These are phyloP conservation scores for Salicornia ramosissima DNA, from an alignment of 148 eudicot species.

Conservation along the genomic window DNA sequence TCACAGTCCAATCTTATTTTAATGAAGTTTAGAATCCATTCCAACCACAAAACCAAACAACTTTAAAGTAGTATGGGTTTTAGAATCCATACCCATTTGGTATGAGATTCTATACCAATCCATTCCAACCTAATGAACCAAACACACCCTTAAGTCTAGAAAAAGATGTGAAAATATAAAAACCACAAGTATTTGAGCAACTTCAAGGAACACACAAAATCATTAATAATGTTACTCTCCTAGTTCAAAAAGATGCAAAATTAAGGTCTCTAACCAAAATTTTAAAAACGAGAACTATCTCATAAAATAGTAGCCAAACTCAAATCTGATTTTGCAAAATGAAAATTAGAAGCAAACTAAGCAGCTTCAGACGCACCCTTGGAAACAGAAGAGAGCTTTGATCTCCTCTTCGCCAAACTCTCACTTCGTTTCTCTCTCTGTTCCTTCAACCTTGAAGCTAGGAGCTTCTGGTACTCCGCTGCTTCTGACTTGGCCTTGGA, in stretches of 20 bases:
- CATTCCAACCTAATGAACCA: no score
- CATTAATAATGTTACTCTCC: constrained; percentile 1
- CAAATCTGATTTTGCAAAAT: neutral
- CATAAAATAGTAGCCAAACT: constrained; percentile 1
- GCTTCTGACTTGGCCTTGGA: constrained; percentile 47
- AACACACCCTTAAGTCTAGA: no score
- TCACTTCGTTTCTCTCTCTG: constrained; percentile 46
- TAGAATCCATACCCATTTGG: no score
- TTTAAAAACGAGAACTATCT: neutral
- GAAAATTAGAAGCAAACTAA: constrained; percentile 3
- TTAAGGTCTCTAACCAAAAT: constrained; percentile 17
- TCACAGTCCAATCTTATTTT: no score
- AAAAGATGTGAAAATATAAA: neutral
- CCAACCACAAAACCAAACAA: no score
- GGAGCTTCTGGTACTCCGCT: constrained; percentile 51
- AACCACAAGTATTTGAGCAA: constrained; percentile 9
- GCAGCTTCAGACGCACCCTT: constrained; percentile 32
- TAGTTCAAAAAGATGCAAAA: neutral
- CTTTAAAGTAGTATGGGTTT: no score
- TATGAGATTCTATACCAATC: no score
- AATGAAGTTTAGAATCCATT: no score
- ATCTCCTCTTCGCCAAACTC: constrained; percentile 46
- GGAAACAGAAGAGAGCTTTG: constrained; percentile 36
- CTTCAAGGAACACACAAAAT: neutral
- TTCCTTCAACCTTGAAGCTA: constrained; percentile 43